phyloP scores from a whole-genome alignment of 768 basidiomycete species.

The Paxillus rubicundulus region DNA sequence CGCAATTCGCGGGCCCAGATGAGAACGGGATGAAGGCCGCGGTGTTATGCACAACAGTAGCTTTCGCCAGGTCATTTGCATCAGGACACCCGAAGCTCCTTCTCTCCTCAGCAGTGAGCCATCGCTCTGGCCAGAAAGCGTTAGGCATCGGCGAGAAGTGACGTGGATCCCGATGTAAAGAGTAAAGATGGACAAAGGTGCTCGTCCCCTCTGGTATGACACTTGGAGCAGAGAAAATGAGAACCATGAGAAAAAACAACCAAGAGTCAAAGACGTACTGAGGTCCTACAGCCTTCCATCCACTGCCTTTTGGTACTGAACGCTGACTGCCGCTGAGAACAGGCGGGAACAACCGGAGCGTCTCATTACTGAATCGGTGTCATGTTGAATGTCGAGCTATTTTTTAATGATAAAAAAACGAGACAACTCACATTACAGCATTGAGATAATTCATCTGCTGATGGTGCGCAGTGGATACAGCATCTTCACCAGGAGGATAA shows the following conservation, averaged over 20 bases:
- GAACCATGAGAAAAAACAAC: constrained; percentile 2
- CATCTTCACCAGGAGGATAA: constrained; percentile 37
- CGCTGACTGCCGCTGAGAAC: constrained; percentile 49
- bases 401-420: constrained; percentile 1
- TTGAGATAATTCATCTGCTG: constrained; percentile 31
- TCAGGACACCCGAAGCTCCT: constrained; percentile 25
- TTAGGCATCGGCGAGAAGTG: constrained; percentile 47
- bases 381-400: constrained; percentile 5
- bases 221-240: constrained; percentile 26
- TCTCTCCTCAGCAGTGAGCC: constrained; percentile 34
- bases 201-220: constrained; percentile 45
- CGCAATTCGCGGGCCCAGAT: constrained; percentile 43
- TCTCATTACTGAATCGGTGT: constrained; percentile 42
- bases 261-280: constrained; percentile 31
- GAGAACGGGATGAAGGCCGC: constrained; percentile 47
- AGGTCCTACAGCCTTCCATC: constrained; percentile 38
- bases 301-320: constrained; percentile 33
- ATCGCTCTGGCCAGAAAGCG: constrained; percentile 44
- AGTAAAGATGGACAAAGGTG: constrained; percentile 42
- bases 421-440: constrained; percentile 32
- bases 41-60: constrained; percentile 32
- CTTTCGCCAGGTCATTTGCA: constrained; percentile 21
- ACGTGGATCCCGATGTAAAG: constrained; percentile 44
- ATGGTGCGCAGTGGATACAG: constrained; percentile 28
- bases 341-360: constrained; percentile 48